Evolutionary conservation across 306 rosid species (phyloP), one percentile per base, ranked within the genome.

Genomic region (Astragalus membranaceus): DNA sequence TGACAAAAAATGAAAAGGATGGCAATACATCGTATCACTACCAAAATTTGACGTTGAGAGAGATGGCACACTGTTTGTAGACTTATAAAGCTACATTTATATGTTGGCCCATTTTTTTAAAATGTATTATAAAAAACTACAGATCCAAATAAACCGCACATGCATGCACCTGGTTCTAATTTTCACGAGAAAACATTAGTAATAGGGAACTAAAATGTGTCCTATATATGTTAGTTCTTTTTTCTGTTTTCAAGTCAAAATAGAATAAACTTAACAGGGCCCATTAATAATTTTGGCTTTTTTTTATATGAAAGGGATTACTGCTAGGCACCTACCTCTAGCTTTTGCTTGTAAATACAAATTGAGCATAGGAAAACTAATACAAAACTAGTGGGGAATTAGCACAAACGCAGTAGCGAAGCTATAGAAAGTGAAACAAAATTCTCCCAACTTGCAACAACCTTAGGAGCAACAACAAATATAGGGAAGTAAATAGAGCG

Each of bases 101-200:
- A 30, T 32, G 52, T 20, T 75, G 23, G 57, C 74, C 54, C 20
- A 11, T 15, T 56, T n/a, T 15, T 44, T 75, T 44, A 4, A 1
- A 54, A 17, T 42, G 61, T 58, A 39, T 15, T 30, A 47, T 23
- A 69, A 67, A 67, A 75, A 55, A 47, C 51, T 6, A 56, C 67
- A 5, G 20, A 35, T 56, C 14, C 12, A 75, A 56, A 66, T 66
- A 46, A 46, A 66, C 16, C 68, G 33, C 52, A 67, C 44, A 75
- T 56, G 51, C 61, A 67, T 58, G 79, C 10, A 66, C 46, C 60
- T 47, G 61, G 23, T 59, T 10, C 50, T 64, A 44, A 75, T 65
- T 53, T 57, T 44, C 69, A 47, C 26, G n/a, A 23, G 61, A 57
- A 46, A 33, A 54, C 44, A 3, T 7, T 49, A 33, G 7, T 48